Percentiles rank a stretch among this genome's conserved stretches.
phyloP scores from a whole-genome alignment of 257 asterid species.

The Nyctanthes arbortristis region DNA sequence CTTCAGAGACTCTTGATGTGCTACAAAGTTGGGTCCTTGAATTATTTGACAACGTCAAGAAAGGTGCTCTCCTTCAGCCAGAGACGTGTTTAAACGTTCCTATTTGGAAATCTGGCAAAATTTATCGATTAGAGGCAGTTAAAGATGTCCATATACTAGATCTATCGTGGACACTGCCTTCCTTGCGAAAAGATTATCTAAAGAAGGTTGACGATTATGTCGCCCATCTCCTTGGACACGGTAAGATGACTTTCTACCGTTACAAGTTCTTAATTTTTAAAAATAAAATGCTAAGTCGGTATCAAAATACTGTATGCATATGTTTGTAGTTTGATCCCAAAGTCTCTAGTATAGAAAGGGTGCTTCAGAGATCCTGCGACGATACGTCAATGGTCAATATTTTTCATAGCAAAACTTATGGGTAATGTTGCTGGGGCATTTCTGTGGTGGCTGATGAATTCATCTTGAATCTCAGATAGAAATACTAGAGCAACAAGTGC shows the following conservation, averaged over 20 bases:
- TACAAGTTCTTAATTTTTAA: slow-evolving; percentile 14
- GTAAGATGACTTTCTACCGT: slow-evolving; percentile 43
- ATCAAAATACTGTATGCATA: too few species aligned
- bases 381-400: neutral
- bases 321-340: neutral
- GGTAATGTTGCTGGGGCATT: neutral
- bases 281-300: too few species aligned
- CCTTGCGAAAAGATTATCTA: slow-evolving; percentile 72
- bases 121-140: slow-evolving; percentile 88
- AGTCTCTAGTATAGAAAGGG: neutral
- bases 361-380: slow-evolving; percentile 1
- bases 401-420: neutral
- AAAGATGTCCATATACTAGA: slow-evolving; percentile 93
- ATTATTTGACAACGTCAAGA: slow-evolving; percentile 72
- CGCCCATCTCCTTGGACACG: slow-evolving; percentile 96
- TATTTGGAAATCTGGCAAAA: slow-evolving; percentile 82
- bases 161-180: slow-evolving; percentile 89
- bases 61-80: slow-evolving; percentile 55
- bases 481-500: neutral
- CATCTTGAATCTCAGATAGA: neutral
- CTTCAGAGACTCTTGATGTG: slow-evolving; percentile 79
- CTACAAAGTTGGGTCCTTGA: slow-evolving; percentile 92
- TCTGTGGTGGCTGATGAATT: neutral
- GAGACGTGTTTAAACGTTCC: slow-evolving; percentile 52
- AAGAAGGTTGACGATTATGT: slow-evolving; percentile 93